phyloP scores from a whole-genome alignment of 805 yeast species.

The Komagataella phaffii region DNA sequence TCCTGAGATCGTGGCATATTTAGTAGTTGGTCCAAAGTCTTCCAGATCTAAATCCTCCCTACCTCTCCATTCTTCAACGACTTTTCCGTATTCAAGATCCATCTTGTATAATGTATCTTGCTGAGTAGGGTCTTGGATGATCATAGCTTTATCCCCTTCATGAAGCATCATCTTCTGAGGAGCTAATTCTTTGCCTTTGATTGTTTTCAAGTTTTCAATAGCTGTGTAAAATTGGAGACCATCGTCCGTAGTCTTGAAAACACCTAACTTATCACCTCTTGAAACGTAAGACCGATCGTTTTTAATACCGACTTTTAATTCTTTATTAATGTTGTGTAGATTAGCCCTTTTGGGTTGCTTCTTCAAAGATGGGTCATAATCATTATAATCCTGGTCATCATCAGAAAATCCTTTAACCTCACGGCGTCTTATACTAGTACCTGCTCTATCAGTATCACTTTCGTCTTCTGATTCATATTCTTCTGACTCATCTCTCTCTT shows the following conservation, averaged over 20 bases:
- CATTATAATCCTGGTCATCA: constrained; percentile 25
- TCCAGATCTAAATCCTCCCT: constrained; percentile 32
- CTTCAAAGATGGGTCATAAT: constrained; percentile 15
- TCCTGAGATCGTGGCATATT: constrained; percentile 58
- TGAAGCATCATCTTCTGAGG: constrained; percentile 70
- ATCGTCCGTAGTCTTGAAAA: constrained; percentile 46
- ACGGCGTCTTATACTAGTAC: constrained; percentile 2
- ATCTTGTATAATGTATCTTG: constrained; percentile 42
- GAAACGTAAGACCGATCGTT: constrained; percentile 69
- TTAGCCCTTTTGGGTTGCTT: constrained; percentile 2
- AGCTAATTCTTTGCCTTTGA: constrained; percentile 29
- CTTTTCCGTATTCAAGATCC: constrained; percentile 70
- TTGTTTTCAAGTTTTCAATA: constrained; percentile 41
- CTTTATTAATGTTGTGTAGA: constrained; percentile 30
- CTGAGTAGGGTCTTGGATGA: constrained; percentile 42
- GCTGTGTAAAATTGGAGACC: constrained; percentile 53
- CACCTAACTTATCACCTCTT: constrained; percentile 70
- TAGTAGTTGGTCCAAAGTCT: constrained; percentile 55
- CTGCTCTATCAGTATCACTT: constrained; percentile 5
- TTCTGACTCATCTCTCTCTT: constrained; percentile 12
- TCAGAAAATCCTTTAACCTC: constrained; percentile 11
- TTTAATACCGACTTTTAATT: constrained; percentile 55
- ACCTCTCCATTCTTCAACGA: constrained; percentile 79
- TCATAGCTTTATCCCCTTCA: constrained; percentile 54
- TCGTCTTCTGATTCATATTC: constrained; percentile 19